Evolutionary conservation across 202 grass and related monocot genomes (phyloP), one percentile per base, ranked within the genome.

Genomic region (Zizania palustris): DNA sequence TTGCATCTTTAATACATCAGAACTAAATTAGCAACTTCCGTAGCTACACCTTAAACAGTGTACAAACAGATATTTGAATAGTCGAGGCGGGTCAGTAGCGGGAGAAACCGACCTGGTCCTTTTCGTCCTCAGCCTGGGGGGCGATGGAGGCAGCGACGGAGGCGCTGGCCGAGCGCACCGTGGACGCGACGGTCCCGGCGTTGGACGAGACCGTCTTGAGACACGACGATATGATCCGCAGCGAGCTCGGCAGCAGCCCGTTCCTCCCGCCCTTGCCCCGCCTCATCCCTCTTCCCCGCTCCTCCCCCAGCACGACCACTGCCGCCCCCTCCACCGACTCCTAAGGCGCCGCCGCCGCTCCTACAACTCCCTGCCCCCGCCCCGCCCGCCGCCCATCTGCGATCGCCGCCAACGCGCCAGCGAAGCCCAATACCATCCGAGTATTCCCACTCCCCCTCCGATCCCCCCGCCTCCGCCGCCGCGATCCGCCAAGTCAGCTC

Each of bases 151-250:
- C 96, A 51, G 96, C 96, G 71, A 99, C 89, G 63, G 96, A 93
- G 44, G 89, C 92, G 8, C 96, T 87, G 1, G 96, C 96, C n/a
- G 96, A 99, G 79, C 96, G 96, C 58, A 99, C 92, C 43, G 89
- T 99, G 33, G 91, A 96, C 57, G 92, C 96, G 45, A 99, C 96
- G 49, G 92, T 87, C 45, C 96, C 92, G 6, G 92, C 96, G 87
- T 99, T 99, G 43, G 89, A 93, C 4, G 96, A 93, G 8, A 99
- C 96, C 69, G 96, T 96, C 96, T 96, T 99, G 70, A 99, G 88
- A 83, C 92, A 99, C 34, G 96, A 96, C 45, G 96, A 99, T 63
- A 99, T 93, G 79, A 99, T 99, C 85, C 96, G 87, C 82, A 99
- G 77, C 74, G 96, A 99, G 83, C 82, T 92, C 69, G 96, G 96